Evolutionary conservation across 306 rosid species (phyloP), one percentile per base, ranked within the genome.

Genomic region (Vigna reflexopilosa): DNA sequence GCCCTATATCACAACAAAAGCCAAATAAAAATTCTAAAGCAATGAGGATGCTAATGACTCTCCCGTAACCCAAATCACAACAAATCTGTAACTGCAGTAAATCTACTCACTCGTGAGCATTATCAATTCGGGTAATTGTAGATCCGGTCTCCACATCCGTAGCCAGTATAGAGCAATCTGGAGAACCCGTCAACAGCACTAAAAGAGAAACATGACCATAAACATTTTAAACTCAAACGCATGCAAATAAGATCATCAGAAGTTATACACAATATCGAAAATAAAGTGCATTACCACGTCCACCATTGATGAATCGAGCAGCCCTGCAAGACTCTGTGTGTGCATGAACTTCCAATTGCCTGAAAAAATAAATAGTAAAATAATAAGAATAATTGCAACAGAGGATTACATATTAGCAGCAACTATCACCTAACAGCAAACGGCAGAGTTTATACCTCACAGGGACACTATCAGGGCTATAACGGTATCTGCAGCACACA

Each of bases 101-200:
- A 73, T 48, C 52, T 8, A 75, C 84, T 58, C 67, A 93, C 98
- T 75, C 91, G 42, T 93, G 98, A 82, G 97, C 98, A 80, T 87
- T 81, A 48, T 91, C 90, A 19, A 91, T 82, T 45, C 90, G 95
- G 11, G 91, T 93, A 58, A 93, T 86, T 52, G 91, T 73, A 54
- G 93, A 78, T 72, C 98, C 98, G 63, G 98, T 91, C 85, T 93
- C 98, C 67, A 93, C 93, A 78, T 93, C 95, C 0, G 95, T 88
- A 45, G 98, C 91, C 32, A 89, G 85, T 82, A 93, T 89, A 16
- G 98, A 91, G 81, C 80, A 80, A 87, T 93, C 97, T 0, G 93
- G 94, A 64, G 98, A 93, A 38, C 97, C 97, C 62, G 98, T 91
- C 91, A 91, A 73, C 73, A 93, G 77, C 2, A 90, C 98, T 93